Conservation (phyloP, 768 basidiomycete species). For the Psilocybe cyanescens region DNA sequence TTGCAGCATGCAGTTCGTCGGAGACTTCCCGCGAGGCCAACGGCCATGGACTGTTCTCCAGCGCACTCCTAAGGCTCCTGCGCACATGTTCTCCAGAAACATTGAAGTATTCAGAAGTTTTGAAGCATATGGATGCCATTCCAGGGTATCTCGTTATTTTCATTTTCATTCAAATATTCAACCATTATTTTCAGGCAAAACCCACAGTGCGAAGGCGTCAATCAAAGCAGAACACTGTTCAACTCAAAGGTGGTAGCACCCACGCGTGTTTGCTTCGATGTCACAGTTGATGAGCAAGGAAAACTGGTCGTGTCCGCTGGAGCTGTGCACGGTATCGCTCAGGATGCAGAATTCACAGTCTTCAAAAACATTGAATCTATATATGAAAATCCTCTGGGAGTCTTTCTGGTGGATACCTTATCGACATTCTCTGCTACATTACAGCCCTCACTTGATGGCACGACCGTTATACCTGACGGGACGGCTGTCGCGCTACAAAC, state of each 20-base stretch:
- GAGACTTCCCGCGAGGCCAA: conserved; percentile 9
- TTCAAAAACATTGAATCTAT: neutral
- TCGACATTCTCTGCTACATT: neutral
- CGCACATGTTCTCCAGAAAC: conserved; percentile 5
- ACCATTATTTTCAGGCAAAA: conserved; percentile 12
- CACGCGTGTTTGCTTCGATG: neutral
- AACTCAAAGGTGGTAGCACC: conserved; percentile 8
- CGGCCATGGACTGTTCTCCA: conserved; percentile 14
- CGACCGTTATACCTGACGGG: neutral
- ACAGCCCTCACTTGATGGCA: neutral
- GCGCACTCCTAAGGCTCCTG: conserved; percentile 12
- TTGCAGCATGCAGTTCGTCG: conserved; percentile 13
- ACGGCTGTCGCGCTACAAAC: conserved; percentile 13
- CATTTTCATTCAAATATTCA: neutral
- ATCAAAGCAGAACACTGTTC: conserved; percentile 12
- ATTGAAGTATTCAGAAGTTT: conserved; percentile 10
- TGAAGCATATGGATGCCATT: conserved; percentile 14
- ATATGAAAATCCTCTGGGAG: neutral
- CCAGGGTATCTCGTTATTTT: conserved; percentile 7
- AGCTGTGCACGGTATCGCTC: conserved; percentile 10
- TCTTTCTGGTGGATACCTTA: neutral
- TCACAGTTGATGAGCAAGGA: neutral
- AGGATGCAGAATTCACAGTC: conserved; percentile 13
- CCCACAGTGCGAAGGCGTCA: conserved; percentile 16
- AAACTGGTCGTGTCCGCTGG: conserved; percentile 10